Percentiles rank a stretch among this genome's conserved stretches.
These are phyloP conservation scores for Ormosia emarginata DNA, from an alignment of 306 rosid genomes.

Conservation along the genomic window DNA sequence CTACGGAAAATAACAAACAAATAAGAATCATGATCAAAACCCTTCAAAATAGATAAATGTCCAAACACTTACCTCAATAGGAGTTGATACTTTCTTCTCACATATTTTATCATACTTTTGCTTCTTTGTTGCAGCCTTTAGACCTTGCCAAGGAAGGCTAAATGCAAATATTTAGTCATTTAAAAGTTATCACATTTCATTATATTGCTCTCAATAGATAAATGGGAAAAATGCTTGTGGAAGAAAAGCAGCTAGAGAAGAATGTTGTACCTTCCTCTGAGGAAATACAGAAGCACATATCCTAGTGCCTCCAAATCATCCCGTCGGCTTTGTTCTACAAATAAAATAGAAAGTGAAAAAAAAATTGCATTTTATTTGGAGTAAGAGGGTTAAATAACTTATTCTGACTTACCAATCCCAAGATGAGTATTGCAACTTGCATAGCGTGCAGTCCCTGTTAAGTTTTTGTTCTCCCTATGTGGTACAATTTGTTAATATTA, in stretches of 20 bases:
- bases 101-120: conserved; percentile 97
- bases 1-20: conserved; percentile 37
- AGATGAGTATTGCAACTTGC: conserved; percentile 98
- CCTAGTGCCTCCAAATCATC: conserved; percentile 99
- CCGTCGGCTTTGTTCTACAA: conserved; percentile 92
- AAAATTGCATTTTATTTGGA: background rate
- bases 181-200: conserved; percentile 7
- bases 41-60: background rate
- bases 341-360: conserved; percentile 19
- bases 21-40: conserved; percentile 17
- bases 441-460: conserved; percentile 94
- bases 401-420: conserved; percentile 71
- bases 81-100: conserved; percentile 93
- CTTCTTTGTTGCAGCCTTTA: conserved; percentile 97
- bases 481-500: background rate
- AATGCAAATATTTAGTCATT: conserved; percentile 20
- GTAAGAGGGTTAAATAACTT: background rate
- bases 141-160: conserved; percentile 99
- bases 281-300: conserved; percentile 90
- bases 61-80: conserved; percentile 73
- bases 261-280: conserved; percentile 81
- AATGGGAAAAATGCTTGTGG: background rate
- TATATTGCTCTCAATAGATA: background rate
- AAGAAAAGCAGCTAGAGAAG: conserved; percentile 14
- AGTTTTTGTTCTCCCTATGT: conserved; percentile 80